Evolutionary conservation across 371 early-diverging fungal species (phyloP), one percentile per base, ranked within the genome.

Genomic region (Mortierella sp.): DNA sequence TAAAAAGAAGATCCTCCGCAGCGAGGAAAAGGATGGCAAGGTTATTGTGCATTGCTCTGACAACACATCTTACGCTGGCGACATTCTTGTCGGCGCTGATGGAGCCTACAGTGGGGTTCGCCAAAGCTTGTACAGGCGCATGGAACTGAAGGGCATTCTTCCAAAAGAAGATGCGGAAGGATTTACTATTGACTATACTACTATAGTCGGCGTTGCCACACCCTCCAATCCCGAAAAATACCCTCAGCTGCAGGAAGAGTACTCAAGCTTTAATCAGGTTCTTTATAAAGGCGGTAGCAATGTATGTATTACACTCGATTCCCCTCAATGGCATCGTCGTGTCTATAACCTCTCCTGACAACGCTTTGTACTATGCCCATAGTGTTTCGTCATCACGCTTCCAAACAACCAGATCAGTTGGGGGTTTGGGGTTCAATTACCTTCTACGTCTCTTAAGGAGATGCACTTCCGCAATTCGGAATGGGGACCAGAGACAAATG

Each of bases 41-140:
- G n/a, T n/a, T n/a, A n/a, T n/a, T n/a, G n/a, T n/a, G n/a, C n/a
- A n/a, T n/a, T n/a, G n/a, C n/a, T n/a, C n/a, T n/a, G n/a, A n/a
- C n/a, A n/a, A n/a, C n/a, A n/a, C n/a, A n/a, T n/a, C n/a, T n/a
- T n/a, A n/a, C n/a, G n/a, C n/a, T n/a, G n/a, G 63, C 13, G 63
- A 61, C 19, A 72, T 72, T 37, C 58, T 72, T 4, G 59, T n/a
- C n/a, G n/a, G n/a, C n/a, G n/a, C n/a, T n/a, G n/a, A n/a, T n/a
- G n/a, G n/a, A n/a, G n/a, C n/a, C 66, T 0, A 63, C 63, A 2
- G 70, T 59, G 2, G 47, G 17, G 71, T 72, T 3, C 72, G 72
- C n/a, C 58, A 59, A 26, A 61, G 53, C 26, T 58, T 72, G 32
- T 72, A 51, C 47, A 65, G 43, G 29, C 22, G 23, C 0, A 13